Evolutionary conservation across 768 basidiomycete genomes (phyloP), one percentile per base, ranked within the genome.

Genomic region (Agaricus sinodeliciosus): DNA sequence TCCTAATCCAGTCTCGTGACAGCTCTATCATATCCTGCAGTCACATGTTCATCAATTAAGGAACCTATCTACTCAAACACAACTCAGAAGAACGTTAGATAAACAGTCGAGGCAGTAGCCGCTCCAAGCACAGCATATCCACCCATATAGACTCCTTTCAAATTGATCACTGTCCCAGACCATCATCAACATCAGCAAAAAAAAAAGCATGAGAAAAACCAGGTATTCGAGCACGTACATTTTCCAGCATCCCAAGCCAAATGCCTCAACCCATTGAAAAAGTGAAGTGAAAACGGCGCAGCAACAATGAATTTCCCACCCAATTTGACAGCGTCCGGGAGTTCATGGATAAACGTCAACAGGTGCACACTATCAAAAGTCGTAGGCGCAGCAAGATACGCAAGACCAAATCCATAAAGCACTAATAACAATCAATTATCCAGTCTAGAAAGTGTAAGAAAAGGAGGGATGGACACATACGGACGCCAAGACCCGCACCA

Each of bases 251-350:
- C 95, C 95, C 95, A 98, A 31, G 70, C 67, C 61, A 98, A 71
- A 75, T 98, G 95, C 39, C 95, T 81, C 55, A 97, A 56, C 3
- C 95, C 95, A 69, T 97, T 97, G 68, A 83, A 76, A 7, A 81
- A 79, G 72, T 98, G 95, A 81, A 86, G 97, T 13, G 90, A 80
- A 67, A 96, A 95, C 1, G 94, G 91, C 3, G 80, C 76, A 11
- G 92, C 93, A 42, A 97, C 79, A 56, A 91, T 61, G 25, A 81
- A 70, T 70, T 96, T 97, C 48, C 79, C 83, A 9, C 79, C 69
- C 54, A 82, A 79, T 70, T 95, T 95, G 59, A 86, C 73, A 55
- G 78, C 80, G 18, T 84, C 82, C 8, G 94, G 94, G 12, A 94
- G 73, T 19, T 77, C 74, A 13, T 80, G 74, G 46, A 87, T 82